Conservation (phyloP, 2,329 filamentous ascomycete genomes). For the Penicillium sp. region DNA sequence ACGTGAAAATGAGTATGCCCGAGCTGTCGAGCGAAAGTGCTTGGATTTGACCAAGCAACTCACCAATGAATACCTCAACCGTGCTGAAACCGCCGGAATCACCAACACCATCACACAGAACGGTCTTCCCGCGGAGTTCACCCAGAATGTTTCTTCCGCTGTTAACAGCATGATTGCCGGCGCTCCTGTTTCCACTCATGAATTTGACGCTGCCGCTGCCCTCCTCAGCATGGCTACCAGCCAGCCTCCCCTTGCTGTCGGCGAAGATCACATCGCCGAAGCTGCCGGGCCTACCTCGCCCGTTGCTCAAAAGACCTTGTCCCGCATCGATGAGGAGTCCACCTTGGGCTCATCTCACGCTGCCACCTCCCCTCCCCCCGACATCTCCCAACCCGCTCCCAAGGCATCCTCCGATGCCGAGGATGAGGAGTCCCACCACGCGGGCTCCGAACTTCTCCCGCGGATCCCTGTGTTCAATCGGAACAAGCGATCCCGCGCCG, state of each 20-base stretch:
- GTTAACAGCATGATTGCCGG: conserved; percentile 10
- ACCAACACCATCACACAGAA: not conserved
- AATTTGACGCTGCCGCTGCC: conserved; percentile 17
- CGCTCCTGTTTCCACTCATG: not conserved
- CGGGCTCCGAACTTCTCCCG: conserved; percentile 5
- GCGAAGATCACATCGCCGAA: conserved; percentile 3
- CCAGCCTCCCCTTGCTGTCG: not conserved
- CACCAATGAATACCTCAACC: conserved; percentile 11
- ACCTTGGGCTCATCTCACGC: conserved; percentile 8
- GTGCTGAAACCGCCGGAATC: not conserved
- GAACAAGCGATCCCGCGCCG: conserved; percentile 17
- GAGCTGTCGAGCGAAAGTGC: conserved; percentile 12
- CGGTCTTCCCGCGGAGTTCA: conserved; percentile 1
- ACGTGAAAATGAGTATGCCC: conserved; percentile 5
- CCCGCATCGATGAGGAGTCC: conserved; percentile 6
- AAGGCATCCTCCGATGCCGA: not conserved
- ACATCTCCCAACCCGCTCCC: not conserved
- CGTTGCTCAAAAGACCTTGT: not conserved
- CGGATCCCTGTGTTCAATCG: conserved; percentile 7
- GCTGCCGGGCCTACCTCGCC: conserved; percentile 1
- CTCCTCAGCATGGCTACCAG: conserved; percentile 15
- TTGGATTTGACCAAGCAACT: conserved; percentile 11
- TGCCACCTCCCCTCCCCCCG: conserved; percentile 3
- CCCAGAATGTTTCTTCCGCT: conserved; percentile 2
- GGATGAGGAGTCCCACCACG: not conserved